These are phyloP conservation scores for Pythium dissotocum DNA, from an alignment of 352 stramenopile genomes.

Conservation along the genomic window DNA sequence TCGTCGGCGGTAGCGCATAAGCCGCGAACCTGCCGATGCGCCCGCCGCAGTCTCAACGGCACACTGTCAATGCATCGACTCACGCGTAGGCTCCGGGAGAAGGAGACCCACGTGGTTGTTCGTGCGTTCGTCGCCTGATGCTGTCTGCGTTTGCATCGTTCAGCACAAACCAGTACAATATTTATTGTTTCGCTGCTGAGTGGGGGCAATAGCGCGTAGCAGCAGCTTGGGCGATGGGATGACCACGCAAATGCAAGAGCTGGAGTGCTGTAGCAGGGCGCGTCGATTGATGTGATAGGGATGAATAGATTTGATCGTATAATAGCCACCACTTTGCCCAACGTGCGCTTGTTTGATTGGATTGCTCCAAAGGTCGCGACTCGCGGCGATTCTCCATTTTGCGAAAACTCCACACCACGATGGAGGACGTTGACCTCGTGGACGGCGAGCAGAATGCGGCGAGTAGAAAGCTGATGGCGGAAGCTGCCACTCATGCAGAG, in stretches of 20 bases:
- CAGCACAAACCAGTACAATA: conserved; percentile 7
- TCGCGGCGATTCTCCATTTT: neutral
- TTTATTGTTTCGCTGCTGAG: conserved; percentile 23
- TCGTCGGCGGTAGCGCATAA: conserved; percentile 91
- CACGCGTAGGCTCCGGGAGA: neutral
- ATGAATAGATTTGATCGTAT: conserved; percentile 22
- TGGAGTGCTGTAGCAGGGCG: neutral
- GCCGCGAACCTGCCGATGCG: neutral
- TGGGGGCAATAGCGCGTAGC: neutral
- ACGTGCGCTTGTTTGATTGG: neutral
- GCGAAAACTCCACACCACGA: neutral
- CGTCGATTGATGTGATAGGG: conserved; percentile 14
- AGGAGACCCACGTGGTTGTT: neutral
- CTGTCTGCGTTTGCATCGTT: neutral
- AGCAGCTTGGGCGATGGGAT: neutral
- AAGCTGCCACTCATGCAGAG: conserved; percentile 21
- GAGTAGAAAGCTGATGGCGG: neutral
- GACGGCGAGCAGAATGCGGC: neutral
- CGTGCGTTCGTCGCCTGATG: neutral
- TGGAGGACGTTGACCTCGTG: conserved; percentile 16
- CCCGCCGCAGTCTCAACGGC: neutral
- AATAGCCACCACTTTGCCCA: conserved; percentile 2
- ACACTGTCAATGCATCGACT: neutral
- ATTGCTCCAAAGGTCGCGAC: conserved; percentile 3
- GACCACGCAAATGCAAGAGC: neutral